Conservation (phyloP, 768 basidiomycete species). For the Suillus ampliporus region DNA sequence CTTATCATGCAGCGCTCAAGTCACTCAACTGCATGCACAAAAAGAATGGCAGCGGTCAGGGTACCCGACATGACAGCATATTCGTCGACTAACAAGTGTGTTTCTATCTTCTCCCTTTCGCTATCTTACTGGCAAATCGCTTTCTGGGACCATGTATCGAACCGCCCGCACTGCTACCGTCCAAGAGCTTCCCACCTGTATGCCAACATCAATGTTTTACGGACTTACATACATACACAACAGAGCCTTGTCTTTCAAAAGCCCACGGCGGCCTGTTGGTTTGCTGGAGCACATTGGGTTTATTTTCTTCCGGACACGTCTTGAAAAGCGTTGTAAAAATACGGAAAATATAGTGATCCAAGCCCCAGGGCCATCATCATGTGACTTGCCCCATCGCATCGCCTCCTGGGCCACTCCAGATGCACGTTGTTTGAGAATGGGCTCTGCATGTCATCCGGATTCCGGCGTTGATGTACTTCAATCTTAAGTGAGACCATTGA, state of each 20-base stretch:
- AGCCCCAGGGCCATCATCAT: no score
- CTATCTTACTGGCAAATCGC: background rate
- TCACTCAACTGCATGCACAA: background rate
- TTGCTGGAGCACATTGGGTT: background rate
- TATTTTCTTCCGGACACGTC: background rate
- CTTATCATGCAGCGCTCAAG: background rate
- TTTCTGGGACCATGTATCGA: no score
- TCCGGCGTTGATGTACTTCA: no score
- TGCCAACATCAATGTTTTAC: background rate
- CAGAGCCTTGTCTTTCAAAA: background rate
- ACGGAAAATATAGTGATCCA: no score
- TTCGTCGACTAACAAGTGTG: background rate
- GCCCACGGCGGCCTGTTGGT: background rate
- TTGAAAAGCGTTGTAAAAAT: no score
- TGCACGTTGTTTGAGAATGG: no score
- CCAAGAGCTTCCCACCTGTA: background rate
- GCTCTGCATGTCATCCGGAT: no score
- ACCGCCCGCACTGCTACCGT: background rate
- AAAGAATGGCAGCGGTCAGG: background rate
- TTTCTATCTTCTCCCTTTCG: background rate
- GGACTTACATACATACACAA: background rate
- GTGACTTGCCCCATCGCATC: background rate
- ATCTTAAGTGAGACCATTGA: background rate
- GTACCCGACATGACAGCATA: constrained; percentile 2
- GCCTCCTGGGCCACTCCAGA: no score